Conservation (phyloP, 345 rosid genomes). For the Moricandia arvensis region DNA sequence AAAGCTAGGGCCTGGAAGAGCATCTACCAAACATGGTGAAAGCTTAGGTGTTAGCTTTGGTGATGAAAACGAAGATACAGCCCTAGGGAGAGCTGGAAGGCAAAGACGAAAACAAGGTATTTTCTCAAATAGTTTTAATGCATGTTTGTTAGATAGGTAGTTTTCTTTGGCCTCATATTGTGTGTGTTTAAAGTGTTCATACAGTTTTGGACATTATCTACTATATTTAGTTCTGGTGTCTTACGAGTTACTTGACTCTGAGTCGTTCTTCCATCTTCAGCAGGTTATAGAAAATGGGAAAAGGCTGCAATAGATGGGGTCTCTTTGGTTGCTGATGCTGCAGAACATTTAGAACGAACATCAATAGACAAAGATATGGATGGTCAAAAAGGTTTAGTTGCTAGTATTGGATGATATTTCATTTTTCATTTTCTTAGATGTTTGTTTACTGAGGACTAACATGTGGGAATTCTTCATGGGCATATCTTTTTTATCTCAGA, state of each 20-base stretch:
- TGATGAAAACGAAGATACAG: slow-evolving; percentile 61
- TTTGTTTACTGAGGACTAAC: slow-evolving; percentile 18
- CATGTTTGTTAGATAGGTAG: slow-evolving; percentile 2
- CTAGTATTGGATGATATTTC: slow-evolving; percentile 28
- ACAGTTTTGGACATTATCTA: background rate
- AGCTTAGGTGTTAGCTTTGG: slow-evolving; percentile 53
- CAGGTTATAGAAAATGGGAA: slow-evolving; percentile 94
- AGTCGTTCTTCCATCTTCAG: slow-evolving; percentile 49
- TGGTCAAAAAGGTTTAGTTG: slow-evolving; percentile 45
- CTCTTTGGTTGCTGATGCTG: slow-evolving; percentile 99
- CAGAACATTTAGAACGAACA: slow-evolving; percentile 90
- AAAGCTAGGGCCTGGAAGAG: slow-evolving; percentile 49
- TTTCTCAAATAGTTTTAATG: slow-evolving; percentile 1
- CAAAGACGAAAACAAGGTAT: slow-evolving; percentile 82
- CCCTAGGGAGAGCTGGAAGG: slow-evolving; percentile 60
- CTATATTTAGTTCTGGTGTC: slow-evolving; percentile 8
- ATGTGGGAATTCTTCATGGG: slow-evolving; percentile 6
- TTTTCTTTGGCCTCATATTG: slow-evolving; percentile 9
- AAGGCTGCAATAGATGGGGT: slow-evolving; percentile 98
- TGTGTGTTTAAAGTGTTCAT: background rate
- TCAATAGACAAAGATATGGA: slow-evolving; percentile 55
- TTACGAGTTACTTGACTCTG: slow-evolving; percentile 22
- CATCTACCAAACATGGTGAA: slow-evolving; percentile 60
- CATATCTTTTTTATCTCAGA: slow-evolving; percentile 32
- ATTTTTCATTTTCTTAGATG: slow-evolving; percentile 18